Evolutionary conservation across 352 stramenopile species (phyloP), one percentile per base, ranked within the genome.

Genomic region (Phytopythium sindhum): DNA sequence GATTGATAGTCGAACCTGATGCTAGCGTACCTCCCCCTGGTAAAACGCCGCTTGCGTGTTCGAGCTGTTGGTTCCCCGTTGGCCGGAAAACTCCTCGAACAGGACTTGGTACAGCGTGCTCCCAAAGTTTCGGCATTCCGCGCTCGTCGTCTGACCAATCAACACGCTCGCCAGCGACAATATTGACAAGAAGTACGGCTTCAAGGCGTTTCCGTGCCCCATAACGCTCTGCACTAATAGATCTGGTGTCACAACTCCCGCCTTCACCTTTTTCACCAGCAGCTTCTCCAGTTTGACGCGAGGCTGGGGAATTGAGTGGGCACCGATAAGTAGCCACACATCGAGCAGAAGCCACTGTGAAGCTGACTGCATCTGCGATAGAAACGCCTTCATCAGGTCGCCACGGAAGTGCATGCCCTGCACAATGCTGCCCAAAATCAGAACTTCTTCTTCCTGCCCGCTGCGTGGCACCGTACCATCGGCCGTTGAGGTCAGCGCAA

Each of bases 391-490:
- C 28, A 86, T 55, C 17, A 87, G 31, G 26, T 89, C 78, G 44
- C 76, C 68, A 1, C 78, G 75, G 42, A 87, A 84, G 55, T 78
- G 75, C 47, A 86, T 81, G 7, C 78, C 73, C 54, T 89, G 80
- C 12, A 83, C 63, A 28, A 89, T 80, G 19, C 65, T 74, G 4
- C 73, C 61, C 8, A 87, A 60, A 10, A 88, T 74, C 8, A 89
- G 64, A 28, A 72, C 64, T 64, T 87, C 80, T 57, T 88, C 77
- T 74, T 84, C 17, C 50, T 50, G 19, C 31, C 63, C 1, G 29
- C 33, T 12, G 60, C 48, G 5, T 14, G 57, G 28, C 33, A 31
- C 23, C 0, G 11, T 12, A 19, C 12, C 35, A 5, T 29, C 35
- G 17, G 28, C 23, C 4, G 12, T 17, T 14, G 35, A 15, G 9